A percentile compares a stretch with the other conserved stretches of the same genome.
phyloP scores from a whole-genome alignment of 169 alveolate genomes.

The Theileria sp. region DNA sequence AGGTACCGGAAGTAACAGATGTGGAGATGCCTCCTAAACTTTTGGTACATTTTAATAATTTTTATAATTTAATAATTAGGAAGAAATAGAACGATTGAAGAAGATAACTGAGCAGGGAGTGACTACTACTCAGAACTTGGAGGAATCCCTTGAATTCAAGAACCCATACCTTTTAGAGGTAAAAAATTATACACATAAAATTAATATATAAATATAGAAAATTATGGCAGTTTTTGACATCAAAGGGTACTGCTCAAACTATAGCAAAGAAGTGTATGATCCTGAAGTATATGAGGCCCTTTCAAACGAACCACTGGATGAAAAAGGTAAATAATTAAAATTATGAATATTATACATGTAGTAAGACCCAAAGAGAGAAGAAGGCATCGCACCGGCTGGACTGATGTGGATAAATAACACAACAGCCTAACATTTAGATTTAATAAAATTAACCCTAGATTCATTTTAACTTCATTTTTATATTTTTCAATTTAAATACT shows the following conservation, averaged over 20 bases:
- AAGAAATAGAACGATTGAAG: conserved; percentile 42
- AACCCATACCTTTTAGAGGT: conserved; percentile 68
- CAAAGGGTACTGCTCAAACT: conserved; percentile 52
- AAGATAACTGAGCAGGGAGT: conserved; percentile 45
- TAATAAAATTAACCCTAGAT: neutral
- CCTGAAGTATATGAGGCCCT: conserved; percentile 54
- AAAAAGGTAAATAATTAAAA: neutral
- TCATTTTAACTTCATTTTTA: neutral
- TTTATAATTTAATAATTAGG: conserved; percentile 10
- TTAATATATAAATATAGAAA: conserved; percentile 28
- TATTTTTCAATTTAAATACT: neutral
- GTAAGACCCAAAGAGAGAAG: conserved; percentile 7
- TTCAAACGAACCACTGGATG: conserved; percentile 39
- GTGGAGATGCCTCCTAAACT: conserved; percentile 51
- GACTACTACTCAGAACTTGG: conserved; percentile 41
- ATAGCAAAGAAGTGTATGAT: conserved; percentile 53
- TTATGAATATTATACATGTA: neutral
- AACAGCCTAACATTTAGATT: neutral
- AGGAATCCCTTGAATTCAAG: conserved; percentile 62
- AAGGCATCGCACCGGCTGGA: conserved; percentile 32
- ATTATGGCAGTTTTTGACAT: conserved; percentile 63
- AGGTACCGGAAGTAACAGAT: conserved; percentile 42
- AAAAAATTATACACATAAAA: neutral
- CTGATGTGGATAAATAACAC: conserved; percentile 18
- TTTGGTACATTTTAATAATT: conserved; percentile 15